Base-by-base conservation (phyloP, 2,329 filamentous ascomycete species). In the Neopestalotiopsis sp. region DNA sequence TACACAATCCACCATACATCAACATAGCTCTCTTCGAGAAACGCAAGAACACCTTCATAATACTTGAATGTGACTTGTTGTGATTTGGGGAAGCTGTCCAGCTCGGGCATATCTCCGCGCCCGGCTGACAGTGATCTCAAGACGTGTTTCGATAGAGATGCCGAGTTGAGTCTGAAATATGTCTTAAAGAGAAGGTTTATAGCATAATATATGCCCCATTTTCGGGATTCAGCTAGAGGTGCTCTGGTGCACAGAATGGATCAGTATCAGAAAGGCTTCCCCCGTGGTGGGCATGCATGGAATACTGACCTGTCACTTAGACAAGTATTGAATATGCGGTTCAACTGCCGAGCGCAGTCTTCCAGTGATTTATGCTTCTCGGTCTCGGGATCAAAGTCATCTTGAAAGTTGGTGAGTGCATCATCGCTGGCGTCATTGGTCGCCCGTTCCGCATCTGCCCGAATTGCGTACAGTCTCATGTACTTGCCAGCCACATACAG, bases 181-280 rank as follows among this genome's bases (percentile, higher is more conserved):
- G 95, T 98, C 82, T 98, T 98, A 89, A 99, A 99, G 14, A 98
- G 86, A 7, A 99, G 87, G 78, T 97, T 98, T 76, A 95, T 94
- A 72, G 95, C 91, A 79, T 94, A 95, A 83, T 99, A 99, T 62
- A 97, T 93, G 6, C 94, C 97, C 96, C 96, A 99, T 88, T 98
- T 99, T 67, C 96, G 90, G 9, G 95, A 98, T 75, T 97, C 92
- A 76, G 94, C 90, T 59, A 98, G 84, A 14, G 92, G 90, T 70
- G 93, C 92, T 80, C 94, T 95, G 75, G 9, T 52, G 9, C 5
- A 17, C 20, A 52, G 3, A 17, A n/a, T 7, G 17, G 3, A 10
- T 60, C 24, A 60, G 57, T 30, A 17, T 30, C 12, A 60, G 13
- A 17, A 14, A 9, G 57, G 14, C 12, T 63, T 0, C 12, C 30